A percentile compares a stretch with the other conserved stretches of the same genome.
These are phyloP conservation scores for Astrephomene gubernaculifera DNA, from an alignment of 139 green algal genomes.

Conservation along the genomic window DNA sequence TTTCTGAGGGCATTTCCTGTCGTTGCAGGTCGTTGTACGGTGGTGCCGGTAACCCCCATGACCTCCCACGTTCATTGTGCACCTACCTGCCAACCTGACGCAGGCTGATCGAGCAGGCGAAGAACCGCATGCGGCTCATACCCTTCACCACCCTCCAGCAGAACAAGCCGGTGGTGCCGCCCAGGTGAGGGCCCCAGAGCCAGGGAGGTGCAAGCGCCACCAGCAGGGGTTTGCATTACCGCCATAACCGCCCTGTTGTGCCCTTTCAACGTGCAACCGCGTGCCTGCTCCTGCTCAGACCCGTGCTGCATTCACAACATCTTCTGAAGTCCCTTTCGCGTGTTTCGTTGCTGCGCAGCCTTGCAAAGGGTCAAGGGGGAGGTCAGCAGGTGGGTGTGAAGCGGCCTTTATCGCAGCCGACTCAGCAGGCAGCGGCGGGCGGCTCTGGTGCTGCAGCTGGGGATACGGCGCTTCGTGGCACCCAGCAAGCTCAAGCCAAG, in stretches of 20 bases:
- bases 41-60: too few relatives aligned
- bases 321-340: too few relatives aligned
- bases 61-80: too few relatives aligned
- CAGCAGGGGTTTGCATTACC: background rate
- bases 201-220: background rate
- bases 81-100: too few relatives aligned
- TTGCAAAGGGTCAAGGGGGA: background rate
- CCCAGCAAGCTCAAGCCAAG: too few relatives aligned
- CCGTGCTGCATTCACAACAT: too few relatives aligned
- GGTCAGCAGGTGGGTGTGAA: constrained; percentile 2
- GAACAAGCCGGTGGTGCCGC: background rate
- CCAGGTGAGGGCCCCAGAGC: constrained; percentile 6
- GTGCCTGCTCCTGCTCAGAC: too few relatives aligned
- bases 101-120: constrained; percentile 37
- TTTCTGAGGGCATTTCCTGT: too few relatives aligned
- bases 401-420: background rate
- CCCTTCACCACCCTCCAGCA: constrained; percentile 16
- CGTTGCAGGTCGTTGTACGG: too few relatives aligned
- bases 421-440: background rate
- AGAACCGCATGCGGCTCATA: constrained; percentile 15
- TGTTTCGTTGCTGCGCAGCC: background rate
- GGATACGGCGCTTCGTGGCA: too few relatives aligned
- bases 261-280: too few relatives aligned
- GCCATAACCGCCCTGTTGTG: background rate
- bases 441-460: too few relatives aligned